phyloP scores from a whole-genome alignment of 805 yeast species.

The Lipomyces japonicus region DNA sequence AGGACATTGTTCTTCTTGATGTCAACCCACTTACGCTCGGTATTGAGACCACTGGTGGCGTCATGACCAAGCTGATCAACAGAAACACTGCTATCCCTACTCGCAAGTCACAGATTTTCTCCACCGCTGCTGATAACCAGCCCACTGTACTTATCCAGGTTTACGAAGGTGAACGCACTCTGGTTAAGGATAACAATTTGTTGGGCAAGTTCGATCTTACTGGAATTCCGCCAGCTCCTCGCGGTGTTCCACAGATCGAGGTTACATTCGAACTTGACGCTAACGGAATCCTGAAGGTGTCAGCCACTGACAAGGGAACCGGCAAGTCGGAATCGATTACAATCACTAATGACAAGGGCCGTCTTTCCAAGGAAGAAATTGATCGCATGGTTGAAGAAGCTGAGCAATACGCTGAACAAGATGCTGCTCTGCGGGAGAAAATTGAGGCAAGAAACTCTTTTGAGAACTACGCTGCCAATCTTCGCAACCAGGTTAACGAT shows the following conservation, averaged over 20 bases:
- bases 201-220: conserved; percentile 95
- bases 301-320: conserved; percentile 96
- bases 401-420: conserved; percentile 90
- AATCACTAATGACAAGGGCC: conserved; percentile 97
- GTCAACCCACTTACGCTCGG: conserved; percentile 97
- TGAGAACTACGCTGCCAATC: conserved; percentile 82
- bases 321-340: conserved; percentile 96
- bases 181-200: conserved; percentile 91
- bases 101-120: conserved; percentile 94
- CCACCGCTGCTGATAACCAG: conserved; percentile 96
- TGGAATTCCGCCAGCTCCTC: conserved; percentile 98
- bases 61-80: conserved; percentile 96
- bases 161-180: conserved; percentile 96
- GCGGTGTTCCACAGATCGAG: conserved; percentile 98
- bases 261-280: conserved; percentile 97
- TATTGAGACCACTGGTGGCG: conserved; percentile 99
- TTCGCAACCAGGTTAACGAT: conserved; percentile 64
- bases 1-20: conserved; percentile 85
- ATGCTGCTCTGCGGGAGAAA: conserved; percentile 74
- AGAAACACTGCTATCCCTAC: conserved; percentile 98
- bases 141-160: conserved; percentile 98
- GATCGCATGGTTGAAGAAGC: conserved; percentile 98
- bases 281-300: conserved; percentile 93
- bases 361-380: conserved; percentile 94
- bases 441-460: conserved; percentile 83